Conservation (phyloP, 768 basidiomycete genomes). For the Boletellus ananas region DNA sequence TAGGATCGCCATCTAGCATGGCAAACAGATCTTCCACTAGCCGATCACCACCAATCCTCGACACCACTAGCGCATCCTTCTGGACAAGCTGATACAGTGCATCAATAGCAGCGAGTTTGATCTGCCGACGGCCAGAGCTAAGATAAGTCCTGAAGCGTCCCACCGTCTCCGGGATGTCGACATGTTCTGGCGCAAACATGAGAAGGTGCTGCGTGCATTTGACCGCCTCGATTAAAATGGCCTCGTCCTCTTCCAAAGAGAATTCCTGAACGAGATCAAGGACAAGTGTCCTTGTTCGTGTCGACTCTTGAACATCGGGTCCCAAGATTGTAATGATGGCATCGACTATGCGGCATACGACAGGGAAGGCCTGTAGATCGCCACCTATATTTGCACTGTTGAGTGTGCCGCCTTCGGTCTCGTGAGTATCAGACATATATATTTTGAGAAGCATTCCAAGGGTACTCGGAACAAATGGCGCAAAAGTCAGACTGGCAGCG, state of each 20-base stretch:
- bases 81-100: slow-evolving; percentile 96
- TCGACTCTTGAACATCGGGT: slow-evolving; percentile 90
- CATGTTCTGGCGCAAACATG: slow-evolving; percentile 88
- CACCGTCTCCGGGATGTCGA: slow-evolving; percentile 78
- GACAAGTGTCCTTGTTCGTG: slow-evolving; percentile 72
- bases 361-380: slow-evolving; percentile 88
- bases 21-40: slow-evolving; percentile 94
- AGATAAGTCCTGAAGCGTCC: slow-evolving; percentile 75
- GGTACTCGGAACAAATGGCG: slow-evolving; percentile 83
- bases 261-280: slow-evolving; percentile 86
- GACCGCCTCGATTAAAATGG: slow-evolving; percentile 88
- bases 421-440: slow-evolving; percentile 87
- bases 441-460: slow-evolving; percentile 88
- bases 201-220: slow-evolving; percentile 95
- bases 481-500: slow-evolving; percentile 87
- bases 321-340: slow-evolving; percentile 92
- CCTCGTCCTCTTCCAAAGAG: slow-evolving; percentile 80
- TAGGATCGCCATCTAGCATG: slow-evolving; percentile 92
- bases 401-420: slow-evolving; percentile 85
- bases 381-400: slow-evolving; percentile 82
- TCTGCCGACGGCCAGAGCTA: slow-evolving; percentile 72
- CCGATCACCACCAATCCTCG: slow-evolving; percentile 88
- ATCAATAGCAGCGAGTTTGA: slow-evolving; percentile 93
- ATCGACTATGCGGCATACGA: slow-evolving; percentile 88
- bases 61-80: slow-evolving; percentile 88